phyloP scores from a whole-genome alignment of 352 stramenopile species.

The Blastocystis sp. region DNA sequence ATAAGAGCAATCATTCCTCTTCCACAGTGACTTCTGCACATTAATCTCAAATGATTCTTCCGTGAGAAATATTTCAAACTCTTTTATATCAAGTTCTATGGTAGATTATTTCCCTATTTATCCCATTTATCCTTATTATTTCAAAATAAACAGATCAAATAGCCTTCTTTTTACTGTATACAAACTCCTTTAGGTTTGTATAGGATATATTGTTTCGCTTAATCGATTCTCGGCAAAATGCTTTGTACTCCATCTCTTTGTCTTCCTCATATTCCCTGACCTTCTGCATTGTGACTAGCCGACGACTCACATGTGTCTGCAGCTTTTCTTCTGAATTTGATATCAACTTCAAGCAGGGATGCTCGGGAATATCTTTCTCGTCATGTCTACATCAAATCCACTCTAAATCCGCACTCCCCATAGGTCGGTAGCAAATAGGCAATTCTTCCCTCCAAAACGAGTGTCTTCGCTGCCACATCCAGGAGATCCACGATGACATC shows the following conservation, averaged over 20 bases:
- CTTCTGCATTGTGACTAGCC: constrained; percentile 79
- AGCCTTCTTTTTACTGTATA: not conserved
- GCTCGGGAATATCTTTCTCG: constrained; percentile 72
- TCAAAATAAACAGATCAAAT: not conserved
- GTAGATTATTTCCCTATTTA: not conserved
- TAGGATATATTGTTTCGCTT: constrained; percentile 9
- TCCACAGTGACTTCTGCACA: not conserved
- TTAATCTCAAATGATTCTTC: not conserved
- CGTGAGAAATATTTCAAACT: too few species aligned
- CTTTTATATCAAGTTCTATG: not conserved
- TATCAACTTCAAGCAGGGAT: constrained; percentile 71
- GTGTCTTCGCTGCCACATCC: constrained; percentile 74
- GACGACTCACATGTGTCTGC: constrained; percentile 74
- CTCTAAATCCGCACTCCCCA: constrained; percentile 68
- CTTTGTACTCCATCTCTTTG: constrained; percentile 27
- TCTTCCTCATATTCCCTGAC: constrained; percentile 62
- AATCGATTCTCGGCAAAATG: not conserved
- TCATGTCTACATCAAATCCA: constrained; percentile 60
- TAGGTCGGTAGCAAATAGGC: constrained; percentile 78
- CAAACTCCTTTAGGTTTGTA: not conserved
- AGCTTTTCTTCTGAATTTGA: constrained; percentile 77
- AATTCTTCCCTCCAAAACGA: constrained; percentile 73
- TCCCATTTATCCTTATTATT: not conserved
- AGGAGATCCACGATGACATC: constrained; percentile 93
- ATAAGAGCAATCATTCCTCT: not conserved